Evolutionary conservation across 2,329 filamentous ascomycete species (phyloP).

Genomic region (Neopestalotiopsis clavispora): DNA sequence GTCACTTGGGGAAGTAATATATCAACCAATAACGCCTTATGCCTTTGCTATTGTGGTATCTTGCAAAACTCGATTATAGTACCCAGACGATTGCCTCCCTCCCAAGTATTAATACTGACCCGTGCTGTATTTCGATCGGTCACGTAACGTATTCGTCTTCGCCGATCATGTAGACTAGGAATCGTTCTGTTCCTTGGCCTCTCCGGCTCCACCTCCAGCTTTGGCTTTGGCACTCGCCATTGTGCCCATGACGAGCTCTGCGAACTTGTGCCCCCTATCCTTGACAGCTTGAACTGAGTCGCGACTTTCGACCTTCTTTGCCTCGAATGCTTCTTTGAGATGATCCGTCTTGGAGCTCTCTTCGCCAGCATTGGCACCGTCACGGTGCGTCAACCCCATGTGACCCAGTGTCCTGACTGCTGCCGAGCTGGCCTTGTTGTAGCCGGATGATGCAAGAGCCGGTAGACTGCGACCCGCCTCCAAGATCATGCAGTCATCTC

Average conservation of each 20-base stretch:
- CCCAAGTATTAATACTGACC: neutral
- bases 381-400: constrained; percentile 8
- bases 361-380: neutral
- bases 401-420: constrained; percentile 14
- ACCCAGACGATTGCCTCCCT: neutral
- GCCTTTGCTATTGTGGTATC: neutral
- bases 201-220: neutral
- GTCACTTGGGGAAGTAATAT: neutral
- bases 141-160: neutral
- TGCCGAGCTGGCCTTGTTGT: constrained; percentile 19
- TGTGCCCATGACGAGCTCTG: constrained; percentile 35
- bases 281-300: constrained; percentile 27
- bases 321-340: neutral
- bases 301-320: constrained; percentile 20
- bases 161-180: neutral
- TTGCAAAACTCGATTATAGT: neutral
- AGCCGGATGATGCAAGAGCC: constrained; percentile 19
- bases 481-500: constrained; percentile 42
- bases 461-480: constrained; percentile 36
- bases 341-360: constrained; percentile 3
- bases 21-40: neutral
- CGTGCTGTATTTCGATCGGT: neutral
- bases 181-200: neutral
- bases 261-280: constrained; percentile 32
- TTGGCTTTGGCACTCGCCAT: constrained; percentile 26